phyloP scores from a whole-genome alignment of 2,329 filamentous ascomycete species.

The Ophiostoma quercus region DNA sequence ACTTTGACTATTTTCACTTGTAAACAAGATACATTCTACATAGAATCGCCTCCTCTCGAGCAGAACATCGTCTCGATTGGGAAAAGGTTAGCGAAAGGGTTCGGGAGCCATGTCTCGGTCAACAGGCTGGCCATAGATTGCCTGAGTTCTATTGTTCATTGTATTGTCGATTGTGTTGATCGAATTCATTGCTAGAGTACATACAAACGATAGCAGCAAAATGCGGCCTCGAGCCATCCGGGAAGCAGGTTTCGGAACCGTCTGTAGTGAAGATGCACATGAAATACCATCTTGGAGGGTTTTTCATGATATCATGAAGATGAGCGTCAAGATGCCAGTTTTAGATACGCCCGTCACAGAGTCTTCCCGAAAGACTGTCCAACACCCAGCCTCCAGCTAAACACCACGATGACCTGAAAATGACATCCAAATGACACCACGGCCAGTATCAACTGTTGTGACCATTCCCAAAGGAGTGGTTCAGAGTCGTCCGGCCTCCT shows the following conservation, averaged over 20 bases:
- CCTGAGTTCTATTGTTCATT: too few relatives aligned
- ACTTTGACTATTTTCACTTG: background rate
- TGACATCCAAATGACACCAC: too few relatives aligned
- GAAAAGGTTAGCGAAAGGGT: slow-evolving; percentile 36
- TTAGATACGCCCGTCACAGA: background rate
- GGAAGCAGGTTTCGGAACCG: too few relatives aligned
- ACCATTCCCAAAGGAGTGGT: slow-evolving; percentile 21
- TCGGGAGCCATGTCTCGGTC: slow-evolving; percentile 29
- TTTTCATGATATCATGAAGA: too few relatives aligned
- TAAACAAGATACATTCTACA: background rate
- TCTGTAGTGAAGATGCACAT: too few relatives aligned
- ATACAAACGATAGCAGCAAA: too few relatives aligned
- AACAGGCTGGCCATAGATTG: background rate
- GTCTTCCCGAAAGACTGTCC: background rate
- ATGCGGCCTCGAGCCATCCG: too few relatives aligned
- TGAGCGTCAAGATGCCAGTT: too few relatives aligned
- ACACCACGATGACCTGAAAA: background rate
- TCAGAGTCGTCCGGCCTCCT: slow-evolving; percentile 15
- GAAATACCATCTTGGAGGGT: too few relatives aligned
- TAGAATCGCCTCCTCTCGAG: background rate
- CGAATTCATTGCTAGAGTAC: too few relatives aligned
- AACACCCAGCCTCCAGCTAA: background rate
- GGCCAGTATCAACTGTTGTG: slow-evolving; percentile 14
- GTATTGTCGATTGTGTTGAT: background rate
- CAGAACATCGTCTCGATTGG: slow-evolving; percentile 29